These are phyloP conservation scores for Podila verticillata DNA, from an alignment of 192 early-diverging fungal genomes.

Conservation along the genomic window DNA sequence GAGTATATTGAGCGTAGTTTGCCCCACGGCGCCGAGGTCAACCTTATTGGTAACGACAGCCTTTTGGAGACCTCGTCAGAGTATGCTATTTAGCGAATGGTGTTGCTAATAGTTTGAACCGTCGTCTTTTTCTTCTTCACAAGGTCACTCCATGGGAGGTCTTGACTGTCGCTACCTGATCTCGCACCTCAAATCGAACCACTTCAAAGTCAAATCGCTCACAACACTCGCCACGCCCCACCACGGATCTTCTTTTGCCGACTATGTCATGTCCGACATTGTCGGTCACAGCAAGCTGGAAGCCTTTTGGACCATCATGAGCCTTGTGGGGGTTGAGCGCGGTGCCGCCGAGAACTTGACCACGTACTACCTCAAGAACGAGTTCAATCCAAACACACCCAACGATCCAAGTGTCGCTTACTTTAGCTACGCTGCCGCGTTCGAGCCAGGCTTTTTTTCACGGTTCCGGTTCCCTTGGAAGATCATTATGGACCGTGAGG, in stretches of 20 bases:
- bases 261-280: constrained; percentile 61
- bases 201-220: constrained; percentile 79
- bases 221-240: constrained; percentile 96
- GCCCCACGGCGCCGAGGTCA: constrained; percentile 66
- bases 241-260: constrained; percentile 91
- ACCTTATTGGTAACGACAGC: constrained; percentile 68
- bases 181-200: constrained; percentile 74
- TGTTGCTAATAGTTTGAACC: too few relatives aligned
- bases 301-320: constrained; percentile 26
- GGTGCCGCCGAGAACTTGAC: constrained; percentile 92
- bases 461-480: constrained; percentile 83
- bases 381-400: constrained; percentile 90
- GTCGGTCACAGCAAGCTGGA: constrained; percentile 22
- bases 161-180: constrained; percentile 94
- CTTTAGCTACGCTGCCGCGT: constrained; percentile 80
- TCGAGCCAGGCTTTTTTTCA: constrained; percentile 71
- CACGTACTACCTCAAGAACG: constrained; percentile 78
- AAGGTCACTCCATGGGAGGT: constrained; percentile 91
- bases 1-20: constrained; percentile 64
- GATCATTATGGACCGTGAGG: constrained; percentile 81
- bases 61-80: too few relatives aligned
- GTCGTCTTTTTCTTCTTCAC: too few relatives aligned
- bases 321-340: constrained; percentile 67
- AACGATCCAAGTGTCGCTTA: constrained; percentile 81
- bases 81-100: too few relatives aligned